Percentiles rank a stretch among this genome's conserved stretches.
phyloP scores from a whole-genome alignment of 768 basidiomycete species.

The Cystofilobasidium bisporidii region DNA sequence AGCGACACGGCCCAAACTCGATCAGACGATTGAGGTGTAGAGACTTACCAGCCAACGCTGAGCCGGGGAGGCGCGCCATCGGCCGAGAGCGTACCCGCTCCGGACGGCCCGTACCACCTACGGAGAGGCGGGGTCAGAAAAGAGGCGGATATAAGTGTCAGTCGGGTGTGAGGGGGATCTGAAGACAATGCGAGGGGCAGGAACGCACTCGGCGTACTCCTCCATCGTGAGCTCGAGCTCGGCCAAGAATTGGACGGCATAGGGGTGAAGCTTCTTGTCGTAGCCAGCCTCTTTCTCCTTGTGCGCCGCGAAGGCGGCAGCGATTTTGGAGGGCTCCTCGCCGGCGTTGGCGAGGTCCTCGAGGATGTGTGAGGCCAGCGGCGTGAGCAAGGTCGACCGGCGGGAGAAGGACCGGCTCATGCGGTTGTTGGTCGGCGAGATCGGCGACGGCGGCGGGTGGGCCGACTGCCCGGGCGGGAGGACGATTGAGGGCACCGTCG shows the following conservation, averaged over 20 bases:
- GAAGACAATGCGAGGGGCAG: background rate
- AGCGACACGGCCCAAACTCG: no score
- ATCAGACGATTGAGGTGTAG: background rate
- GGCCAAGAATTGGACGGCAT: slow-evolving; percentile 32
- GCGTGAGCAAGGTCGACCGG: slow-evolving; percentile 36
- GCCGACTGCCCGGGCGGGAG: background rate
- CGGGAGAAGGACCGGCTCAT: slow-evolving; percentile 37
- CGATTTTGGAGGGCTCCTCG: slow-evolving; percentile 32
- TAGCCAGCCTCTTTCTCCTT: slow-evolving; percentile 29
- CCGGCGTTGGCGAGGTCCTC: slow-evolving; percentile 30
- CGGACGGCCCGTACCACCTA: slow-evolving; percentile 23
- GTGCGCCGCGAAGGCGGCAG: background rate
- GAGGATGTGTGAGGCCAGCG: slow-evolving; percentile 35
- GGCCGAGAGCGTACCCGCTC: slow-evolving; percentile 12
- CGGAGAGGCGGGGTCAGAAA: background rate
- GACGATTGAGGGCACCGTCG: background rate
- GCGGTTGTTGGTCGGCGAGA: slow-evolving; percentile 29
- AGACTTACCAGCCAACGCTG: slow-evolving; percentile 22
- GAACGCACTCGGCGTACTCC: slow-evolving; percentile 29
- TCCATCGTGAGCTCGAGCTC: slow-evolving; percentile 35
- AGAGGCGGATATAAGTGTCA: background rate
- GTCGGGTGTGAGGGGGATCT: background rate
- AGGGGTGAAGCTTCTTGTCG: slow-evolving; percentile 34
- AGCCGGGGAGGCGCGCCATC: slow-evolving; percentile 25
- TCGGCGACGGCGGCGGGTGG: slow-evolving; percentile 4